Percentiles rank a stretch among this genome's conserved stretches.
Conservation (phyloP, 352 stramenopile species). For the Globisporangium okanoganense region DNA sequence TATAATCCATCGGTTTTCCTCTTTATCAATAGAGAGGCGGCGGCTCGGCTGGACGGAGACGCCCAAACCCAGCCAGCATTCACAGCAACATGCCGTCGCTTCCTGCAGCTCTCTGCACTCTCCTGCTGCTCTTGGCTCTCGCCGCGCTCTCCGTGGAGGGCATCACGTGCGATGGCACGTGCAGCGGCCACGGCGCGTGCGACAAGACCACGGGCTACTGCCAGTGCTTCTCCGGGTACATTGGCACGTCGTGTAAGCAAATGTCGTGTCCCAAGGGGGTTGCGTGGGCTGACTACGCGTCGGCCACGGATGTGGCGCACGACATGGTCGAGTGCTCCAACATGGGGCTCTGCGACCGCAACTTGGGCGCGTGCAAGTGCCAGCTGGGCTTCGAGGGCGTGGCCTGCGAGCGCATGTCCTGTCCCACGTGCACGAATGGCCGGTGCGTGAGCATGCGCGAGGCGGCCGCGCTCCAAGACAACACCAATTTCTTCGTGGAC, state of each 20-base stretch:
- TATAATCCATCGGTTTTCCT: not conserved
- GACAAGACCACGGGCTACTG: conserved; percentile 59
- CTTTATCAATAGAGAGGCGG: not conserved
- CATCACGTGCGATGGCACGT: conserved; percentile 73
- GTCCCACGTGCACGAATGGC: conserved; percentile 55
- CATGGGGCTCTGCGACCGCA: conserved; percentile 80
- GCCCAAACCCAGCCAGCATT: no score
- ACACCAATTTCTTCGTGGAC: conserved; percentile 59
- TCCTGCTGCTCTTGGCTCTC: not conserved
- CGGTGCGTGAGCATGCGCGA: conserved; percentile 74
- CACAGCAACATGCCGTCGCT: no score
- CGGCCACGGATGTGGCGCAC: conserved; percentile 55
- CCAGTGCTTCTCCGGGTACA: conserved; percentile 75
- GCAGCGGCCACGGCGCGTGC: conserved; percentile 71
- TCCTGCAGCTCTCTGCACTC: not conserved
- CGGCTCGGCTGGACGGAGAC: not conserved
- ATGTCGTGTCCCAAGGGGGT: conserved; percentile 8
- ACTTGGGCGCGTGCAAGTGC: conserved; percentile 55
- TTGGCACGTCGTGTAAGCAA: conserved; percentile 57
- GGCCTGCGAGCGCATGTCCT: conserved; percentile 72
- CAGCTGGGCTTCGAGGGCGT: conserved; percentile 59
- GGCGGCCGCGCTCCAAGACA: conserved; percentile 46
- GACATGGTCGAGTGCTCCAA: conserved; percentile 79
- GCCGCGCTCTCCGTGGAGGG: not conserved
- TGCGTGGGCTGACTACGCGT: conserved; percentile 65